Conservation (phyloP, 257 asterid species). For the Primulina eburnea region DNA sequence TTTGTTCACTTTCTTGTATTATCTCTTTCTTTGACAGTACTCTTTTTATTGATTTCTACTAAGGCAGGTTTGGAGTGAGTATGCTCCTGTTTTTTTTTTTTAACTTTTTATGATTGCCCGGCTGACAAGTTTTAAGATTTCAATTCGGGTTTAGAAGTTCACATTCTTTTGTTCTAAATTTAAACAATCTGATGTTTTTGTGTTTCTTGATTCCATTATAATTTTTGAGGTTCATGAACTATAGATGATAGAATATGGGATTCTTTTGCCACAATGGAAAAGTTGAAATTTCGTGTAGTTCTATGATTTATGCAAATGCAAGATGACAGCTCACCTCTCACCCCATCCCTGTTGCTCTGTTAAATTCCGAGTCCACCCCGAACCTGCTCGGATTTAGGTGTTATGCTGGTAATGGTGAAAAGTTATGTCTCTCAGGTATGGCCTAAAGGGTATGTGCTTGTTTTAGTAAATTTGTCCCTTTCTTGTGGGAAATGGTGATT, state of each 20-base stretch:
- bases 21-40: background rate
- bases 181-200: background rate
- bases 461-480: conserved; percentile 15
- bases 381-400: background rate
- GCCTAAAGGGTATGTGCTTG: background rate
- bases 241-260: background rate
- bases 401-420: background rate
- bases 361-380: background rate
- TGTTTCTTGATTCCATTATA: background rate
- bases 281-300: background rate
- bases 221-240: background rate
- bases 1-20: background rate
- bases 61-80: background rate
- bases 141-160: conserved; percentile 11
- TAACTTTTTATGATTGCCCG: conserved; percentile 2
- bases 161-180: too few relatives aligned
- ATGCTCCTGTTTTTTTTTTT: background rate
- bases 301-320: background rate
- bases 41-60: background rate
- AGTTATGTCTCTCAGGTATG: conserved; percentile 1
- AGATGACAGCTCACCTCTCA: background rate
- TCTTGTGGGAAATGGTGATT: conserved; percentile 16
- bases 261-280: background rate
- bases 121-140: conserved; percentile 18
- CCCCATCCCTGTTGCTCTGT: background rate